These are phyloP conservation scores for Hyaloscypha variabilis DNA, from an alignment of 495 filamentous ascomycete genomes.

Conservation along the genomic window DNA sequence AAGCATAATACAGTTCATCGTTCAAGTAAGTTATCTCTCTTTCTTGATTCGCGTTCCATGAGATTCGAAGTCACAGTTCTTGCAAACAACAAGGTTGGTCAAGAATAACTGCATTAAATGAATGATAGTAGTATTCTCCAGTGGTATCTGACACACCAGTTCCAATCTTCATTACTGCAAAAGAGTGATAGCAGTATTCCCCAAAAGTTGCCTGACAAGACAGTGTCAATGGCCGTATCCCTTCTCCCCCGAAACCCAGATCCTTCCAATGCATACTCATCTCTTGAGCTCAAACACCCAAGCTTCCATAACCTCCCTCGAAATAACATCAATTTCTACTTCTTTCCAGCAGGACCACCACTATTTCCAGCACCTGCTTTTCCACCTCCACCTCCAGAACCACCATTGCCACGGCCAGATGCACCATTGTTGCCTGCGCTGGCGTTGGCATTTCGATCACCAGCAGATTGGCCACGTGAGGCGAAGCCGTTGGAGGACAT, in stretches of 20 bases:
- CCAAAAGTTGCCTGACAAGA: background rate
- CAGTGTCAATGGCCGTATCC: background rate
- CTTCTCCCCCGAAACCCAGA: background rate
- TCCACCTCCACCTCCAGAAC: conserved; percentile 5
- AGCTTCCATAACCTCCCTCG: too few species aligned
- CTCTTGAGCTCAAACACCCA: background rate
- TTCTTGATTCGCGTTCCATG: background rate
- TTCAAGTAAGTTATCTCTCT: too few species aligned
- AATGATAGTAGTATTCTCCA: background rate
- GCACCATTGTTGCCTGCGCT: background rate
- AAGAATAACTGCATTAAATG: background rate
- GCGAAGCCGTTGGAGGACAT: conserved; percentile 2
- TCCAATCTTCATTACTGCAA: too few species aligned
- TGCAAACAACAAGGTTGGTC: background rate
- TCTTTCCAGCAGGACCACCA: background rate
- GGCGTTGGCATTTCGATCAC: background rate
- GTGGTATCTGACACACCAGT: too few species aligned
- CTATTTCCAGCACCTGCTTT: background rate
- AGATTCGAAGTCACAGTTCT: background rate
- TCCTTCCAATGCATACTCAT: background rate
- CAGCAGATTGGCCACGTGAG: conserved; percentile 9
- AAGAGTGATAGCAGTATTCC: background rate
- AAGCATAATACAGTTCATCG: too few species aligned
- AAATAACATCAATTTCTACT: too few species aligned
- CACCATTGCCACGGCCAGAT: conserved; percentile 1